Conservation (phyloP, 1,284 basidiomycete genomes). For the Tilletiaria anomala region DNA sequence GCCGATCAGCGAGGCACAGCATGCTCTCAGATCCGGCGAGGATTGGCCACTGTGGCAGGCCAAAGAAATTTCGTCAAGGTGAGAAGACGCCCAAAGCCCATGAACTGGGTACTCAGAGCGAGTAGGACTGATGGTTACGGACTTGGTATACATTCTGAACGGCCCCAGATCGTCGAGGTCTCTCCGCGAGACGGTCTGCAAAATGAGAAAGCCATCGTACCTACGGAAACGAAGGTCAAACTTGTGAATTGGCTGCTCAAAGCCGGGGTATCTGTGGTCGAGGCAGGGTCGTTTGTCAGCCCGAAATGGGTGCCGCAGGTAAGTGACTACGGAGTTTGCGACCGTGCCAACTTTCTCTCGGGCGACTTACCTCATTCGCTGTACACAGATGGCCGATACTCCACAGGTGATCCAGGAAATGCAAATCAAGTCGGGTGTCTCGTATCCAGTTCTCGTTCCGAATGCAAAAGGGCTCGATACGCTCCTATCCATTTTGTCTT, state of each 20-base stretch:
- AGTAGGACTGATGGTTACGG: not conserved
- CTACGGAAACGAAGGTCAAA: constrained; percentile 61
- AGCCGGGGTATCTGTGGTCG: constrained; percentile 61
- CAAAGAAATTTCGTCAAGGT: not conserved
- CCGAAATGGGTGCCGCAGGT: constrained; percentile 71
- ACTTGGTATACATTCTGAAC: not conserved
- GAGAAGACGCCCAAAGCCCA: not conserved
- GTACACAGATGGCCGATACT: constrained; percentile 19
- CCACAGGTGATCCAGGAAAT: constrained; percentile 49
- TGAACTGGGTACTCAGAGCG: not conserved
- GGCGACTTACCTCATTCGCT: not conserved
- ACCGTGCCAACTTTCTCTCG: not conserved
- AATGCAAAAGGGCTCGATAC: constrained; percentile 53
- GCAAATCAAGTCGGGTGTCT: constrained; percentile 47
- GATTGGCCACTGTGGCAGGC: not conserved
- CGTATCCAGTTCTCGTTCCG: constrained; percentile 73
- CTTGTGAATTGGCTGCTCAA: constrained; percentile 60
- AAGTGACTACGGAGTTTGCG: constrained; percentile 14
- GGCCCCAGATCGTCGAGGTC: constrained; percentile 62
- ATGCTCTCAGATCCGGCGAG: no score
- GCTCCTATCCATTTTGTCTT: constrained; percentile 10
- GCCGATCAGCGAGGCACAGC: no score
- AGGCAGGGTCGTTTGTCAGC: constrained; percentile 81
- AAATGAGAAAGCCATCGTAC: constrained; percentile 64
- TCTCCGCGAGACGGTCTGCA: constrained; percentile 84